Percentiles rank a stretch among this genome's conserved stretches.
phyloP scores from a whole-genome alignment of 257 asterid species.

The Dorcoceras hygrometricum region DNA sequence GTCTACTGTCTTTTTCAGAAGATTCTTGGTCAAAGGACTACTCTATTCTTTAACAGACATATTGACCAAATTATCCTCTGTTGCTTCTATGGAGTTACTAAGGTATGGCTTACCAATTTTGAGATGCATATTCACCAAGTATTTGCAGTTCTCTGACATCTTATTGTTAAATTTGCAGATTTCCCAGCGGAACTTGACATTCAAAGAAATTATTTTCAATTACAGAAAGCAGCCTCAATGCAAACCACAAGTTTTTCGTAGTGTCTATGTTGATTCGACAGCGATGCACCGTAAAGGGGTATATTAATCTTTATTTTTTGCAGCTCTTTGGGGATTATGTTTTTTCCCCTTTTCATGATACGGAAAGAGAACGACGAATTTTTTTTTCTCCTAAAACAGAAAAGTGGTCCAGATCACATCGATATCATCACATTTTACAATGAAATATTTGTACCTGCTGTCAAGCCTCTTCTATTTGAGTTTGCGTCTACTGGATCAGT shows the following conservation, averaged over 20 bases:
- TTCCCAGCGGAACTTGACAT: conserved; percentile 58
- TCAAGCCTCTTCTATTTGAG: conserved; percentile 90
- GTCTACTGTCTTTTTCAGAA: conserved; percentile 89
- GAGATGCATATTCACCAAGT: conserved; percentile 13
- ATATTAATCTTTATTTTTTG: conserved; percentile 23
- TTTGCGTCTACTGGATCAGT: conserved; percentile 67
- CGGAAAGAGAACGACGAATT: conserved; percentile 19
- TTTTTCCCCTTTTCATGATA: neutral
- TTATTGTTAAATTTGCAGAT: conserved; percentile 52
- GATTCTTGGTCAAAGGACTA: conserved; percentile 70
- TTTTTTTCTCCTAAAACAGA: conserved; percentile 46
- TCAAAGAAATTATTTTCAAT: conserved; percentile 65
- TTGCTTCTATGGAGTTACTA: conserved; percentile 96
- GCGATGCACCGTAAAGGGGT: conserved; percentile 60
- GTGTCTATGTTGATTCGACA: conserved; percentile 51
- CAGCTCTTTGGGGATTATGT: neutral
- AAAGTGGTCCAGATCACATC: conserved; percentile 74
- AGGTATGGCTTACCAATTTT: conserved; percentile 47
- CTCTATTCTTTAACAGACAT: conserved; percentile 80
- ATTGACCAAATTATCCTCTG: conserved; percentile 96
- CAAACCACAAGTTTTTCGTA: conserved; percentile 67
- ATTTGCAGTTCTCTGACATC: conserved; percentile 21
- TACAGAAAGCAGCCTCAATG: conserved; percentile 66
- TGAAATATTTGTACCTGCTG: conserved; percentile 76
- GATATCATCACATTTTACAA: conserved; percentile 95